phyloP scores from a whole-genome alignment of 2,329 filamentous ascomycete species.

The Aspergillus sp. region DNA sequence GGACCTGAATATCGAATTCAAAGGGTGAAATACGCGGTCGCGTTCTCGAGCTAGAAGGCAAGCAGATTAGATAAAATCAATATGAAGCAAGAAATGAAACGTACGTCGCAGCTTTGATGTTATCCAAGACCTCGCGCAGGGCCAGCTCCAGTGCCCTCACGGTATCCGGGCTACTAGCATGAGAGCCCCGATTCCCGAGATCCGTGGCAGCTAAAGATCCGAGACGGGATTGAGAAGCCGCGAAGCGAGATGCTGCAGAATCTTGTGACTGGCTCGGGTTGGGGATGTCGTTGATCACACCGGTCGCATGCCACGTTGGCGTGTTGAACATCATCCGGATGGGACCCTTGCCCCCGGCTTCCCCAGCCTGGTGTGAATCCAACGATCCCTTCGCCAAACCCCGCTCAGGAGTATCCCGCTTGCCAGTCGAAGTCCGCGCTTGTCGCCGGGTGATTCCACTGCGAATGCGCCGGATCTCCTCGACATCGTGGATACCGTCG shows the following conservation, averaged over 20 bases:
- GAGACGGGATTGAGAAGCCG: constrained; percentile 33
- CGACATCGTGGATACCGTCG: constrained; percentile 87
- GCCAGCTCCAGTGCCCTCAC: constrained; percentile 81
- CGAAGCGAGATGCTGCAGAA: constrained; percentile 30
- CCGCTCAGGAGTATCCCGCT: constrained; percentile 63
- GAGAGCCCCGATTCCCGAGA: constrained; percentile 63
- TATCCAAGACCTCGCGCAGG: constrained; percentile 76
- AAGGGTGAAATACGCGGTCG: constrained; percentile 51
- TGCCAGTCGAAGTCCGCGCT: constrained; percentile 64
- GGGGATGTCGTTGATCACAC: constrained; percentile 74
- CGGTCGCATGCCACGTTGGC: constrained; percentile 72
- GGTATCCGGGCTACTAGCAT: constrained; percentile 73
- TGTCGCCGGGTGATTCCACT: constrained; percentile 85
- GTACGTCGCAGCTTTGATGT: constrained; percentile 79
- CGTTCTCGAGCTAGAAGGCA: constrained; percentile 43
- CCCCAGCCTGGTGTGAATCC: constrained; percentile 33
- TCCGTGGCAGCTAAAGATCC: constrained; percentile 40
- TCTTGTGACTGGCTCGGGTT: constrained; percentile 48
- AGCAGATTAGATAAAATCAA: background rate
- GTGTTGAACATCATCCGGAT: constrained; percentile 56
- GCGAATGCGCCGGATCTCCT: constrained; percentile 80
- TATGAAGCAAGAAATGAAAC: constrained; percentile 28
- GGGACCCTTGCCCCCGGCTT: constrained; percentile 38
- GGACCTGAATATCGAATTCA: constrained; percentile 80
- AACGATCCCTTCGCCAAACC: constrained; percentile 45